Conservation (phyloP, 2,329 filamentous ascomycete genomes). For the Blastomyces gilchristii region DNA sequence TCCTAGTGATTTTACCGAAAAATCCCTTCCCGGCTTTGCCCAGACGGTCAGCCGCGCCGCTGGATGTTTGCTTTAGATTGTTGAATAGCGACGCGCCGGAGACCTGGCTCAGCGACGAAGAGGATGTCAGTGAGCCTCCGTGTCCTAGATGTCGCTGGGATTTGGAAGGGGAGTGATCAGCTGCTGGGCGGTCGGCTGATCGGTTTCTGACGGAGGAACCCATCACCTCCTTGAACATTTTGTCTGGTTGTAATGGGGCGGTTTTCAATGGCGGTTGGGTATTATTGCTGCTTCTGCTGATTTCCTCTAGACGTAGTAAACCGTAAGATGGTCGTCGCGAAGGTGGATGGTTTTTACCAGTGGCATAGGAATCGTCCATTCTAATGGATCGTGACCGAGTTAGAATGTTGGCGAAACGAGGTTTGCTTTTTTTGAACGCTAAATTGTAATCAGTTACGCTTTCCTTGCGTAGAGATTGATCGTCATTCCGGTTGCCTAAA, state of each 20-base stretch:
- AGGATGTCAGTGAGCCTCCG: constrained; percentile 34
- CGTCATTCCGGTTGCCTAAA: constrained; percentile 13
- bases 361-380: constrained; percentile 32
- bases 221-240: constrained; percentile 59
- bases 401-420: constrained; percentile 36
- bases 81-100: constrained; percentile 53
- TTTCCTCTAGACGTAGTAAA: constrained; percentile 31
- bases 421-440: constrained; percentile 34
- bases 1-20: constrained; percentile 65
- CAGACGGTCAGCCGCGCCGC: constrained; percentile 59
- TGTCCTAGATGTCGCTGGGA: constrained; percentile 25
- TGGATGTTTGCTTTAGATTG: constrained; percentile 61
- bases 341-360: constrained; percentile 19
- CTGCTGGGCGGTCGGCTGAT: constrained; percentile 54
- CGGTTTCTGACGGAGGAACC: constrained; percentile 55
- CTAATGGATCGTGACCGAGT: constrained; percentile 37
- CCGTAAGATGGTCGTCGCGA: constrained; percentile 32
- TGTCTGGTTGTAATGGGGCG: constrained; percentile 56
- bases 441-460: constrained; percentile 18
- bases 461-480: constrained; percentile 10
- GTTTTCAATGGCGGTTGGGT: constrained; percentile 46
- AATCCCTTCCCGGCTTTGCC: constrained; percentile 69
- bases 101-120: constrained; percentile 39
- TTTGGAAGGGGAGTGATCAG: constrained; percentile 24
- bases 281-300: constrained; percentile 20